phyloP scores from a whole-genome alignment of 73 alveolate genomes.

The Paramecium bursaria region DNA sequence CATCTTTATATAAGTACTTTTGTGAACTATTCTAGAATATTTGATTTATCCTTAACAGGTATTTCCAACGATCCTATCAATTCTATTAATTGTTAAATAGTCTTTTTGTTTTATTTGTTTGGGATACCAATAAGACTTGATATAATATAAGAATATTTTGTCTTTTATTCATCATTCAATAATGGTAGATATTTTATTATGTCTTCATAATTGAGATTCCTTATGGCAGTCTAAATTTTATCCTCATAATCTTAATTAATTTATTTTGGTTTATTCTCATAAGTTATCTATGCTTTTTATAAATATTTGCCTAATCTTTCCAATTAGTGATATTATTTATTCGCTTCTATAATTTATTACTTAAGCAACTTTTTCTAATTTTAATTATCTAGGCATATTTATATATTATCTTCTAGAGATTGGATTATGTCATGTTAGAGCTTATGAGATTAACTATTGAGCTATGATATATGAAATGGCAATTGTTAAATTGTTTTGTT shows the following conservation, averaged over 20 bases:
- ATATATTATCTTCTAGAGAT: not conserved
- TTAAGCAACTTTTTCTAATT: not conserved
- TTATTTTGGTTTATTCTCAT: too few relatives aligned
- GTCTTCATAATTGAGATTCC: not conserved
- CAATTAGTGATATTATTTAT: too few relatives aligned
- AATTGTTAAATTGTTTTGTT: not conserved
- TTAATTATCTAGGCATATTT: not conserved
- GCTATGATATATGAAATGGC: not conserved
- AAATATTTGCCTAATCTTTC: not conserved
- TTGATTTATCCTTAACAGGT: too few relatives aligned
- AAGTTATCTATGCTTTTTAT: not conserved
- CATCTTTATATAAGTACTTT: slow-evolving; percentile 13
- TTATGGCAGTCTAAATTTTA: not conserved
- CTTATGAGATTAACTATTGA: too few relatives aligned
- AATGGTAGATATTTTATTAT: not conserved
- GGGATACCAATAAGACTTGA: not conserved
- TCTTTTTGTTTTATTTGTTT: too few relatives aligned
- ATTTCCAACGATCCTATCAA: too few relatives aligned
- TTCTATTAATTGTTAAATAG: too few relatives aligned
- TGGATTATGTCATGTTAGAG: not conserved
- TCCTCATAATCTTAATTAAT: not conserved
- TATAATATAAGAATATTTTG: not conserved
- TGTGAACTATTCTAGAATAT: too few relatives aligned
- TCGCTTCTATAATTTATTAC: too few relatives aligned
- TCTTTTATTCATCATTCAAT: not conserved